phyloP scores from a whole-genome alignment of 2,329 filamentous ascomycete species.

The Claviceps digitariae region DNA sequence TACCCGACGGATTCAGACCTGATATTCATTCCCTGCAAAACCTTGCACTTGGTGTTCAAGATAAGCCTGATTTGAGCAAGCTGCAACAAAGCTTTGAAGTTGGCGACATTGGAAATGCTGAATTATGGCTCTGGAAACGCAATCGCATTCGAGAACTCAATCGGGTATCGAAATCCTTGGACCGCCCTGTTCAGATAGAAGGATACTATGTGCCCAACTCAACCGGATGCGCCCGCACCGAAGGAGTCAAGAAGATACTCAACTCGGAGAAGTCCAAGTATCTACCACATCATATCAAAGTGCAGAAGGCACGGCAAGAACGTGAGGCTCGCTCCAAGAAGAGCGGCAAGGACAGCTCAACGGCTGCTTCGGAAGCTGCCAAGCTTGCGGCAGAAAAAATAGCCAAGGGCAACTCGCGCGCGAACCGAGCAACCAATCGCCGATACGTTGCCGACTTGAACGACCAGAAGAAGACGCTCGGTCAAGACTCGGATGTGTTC shows the following conservation, averaged over 20 bases:
- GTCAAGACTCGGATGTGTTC: conserved; percentile 76
- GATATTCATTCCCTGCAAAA: conserved; percentile 31
- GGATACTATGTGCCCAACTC: conserved; percentile 73
- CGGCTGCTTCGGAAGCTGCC: conserved; percentile 54
- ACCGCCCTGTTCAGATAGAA: conserved; percentile 32
- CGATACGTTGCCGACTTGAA: conserved; percentile 90
- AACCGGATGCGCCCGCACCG: conserved; percentile 78
- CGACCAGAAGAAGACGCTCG: conserved; percentile 78
- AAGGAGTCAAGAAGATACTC: conserved; percentile 88
- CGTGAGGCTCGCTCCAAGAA: conserved; percentile 63
- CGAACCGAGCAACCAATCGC: conserved; percentile 90
- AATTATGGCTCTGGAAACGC: conserved; percentile 44
- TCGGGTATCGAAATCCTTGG: conserved; percentile 15
- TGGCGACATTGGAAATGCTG: conserved; percentile 33
- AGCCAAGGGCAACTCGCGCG: conserved; percentile 79
- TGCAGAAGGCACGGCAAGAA: conserved; percentile 81
- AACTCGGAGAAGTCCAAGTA: conserved; percentile 98
- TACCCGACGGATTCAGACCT: conserved; percentile 31
- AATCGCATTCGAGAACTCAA: conserved; percentile 44
- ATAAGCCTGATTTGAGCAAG: conserved; percentile 34
- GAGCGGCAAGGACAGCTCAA: conserved; percentile 51
- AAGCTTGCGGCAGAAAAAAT: conserved; percentile 68
- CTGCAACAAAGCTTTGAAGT: conserved; percentile 34
- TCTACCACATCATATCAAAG: conserved; percentile 91
- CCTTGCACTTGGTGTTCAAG: conserved; percentile 28